phyloP scores from a whole-genome alignment of 306 rosid genomes.

The Vicia faba region DNA sequence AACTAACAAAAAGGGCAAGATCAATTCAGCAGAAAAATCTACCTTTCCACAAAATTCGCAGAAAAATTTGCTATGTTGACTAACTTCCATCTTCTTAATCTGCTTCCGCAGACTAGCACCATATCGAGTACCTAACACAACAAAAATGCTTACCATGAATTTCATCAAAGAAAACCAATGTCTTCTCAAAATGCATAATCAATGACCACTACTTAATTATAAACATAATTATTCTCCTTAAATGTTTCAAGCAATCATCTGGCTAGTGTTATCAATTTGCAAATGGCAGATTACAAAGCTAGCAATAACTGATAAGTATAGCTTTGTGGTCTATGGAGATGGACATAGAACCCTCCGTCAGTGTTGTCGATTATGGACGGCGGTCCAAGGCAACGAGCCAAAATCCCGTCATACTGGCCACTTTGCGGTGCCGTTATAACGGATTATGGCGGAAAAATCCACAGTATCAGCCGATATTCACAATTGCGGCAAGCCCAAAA shows the following conservation, averaged over 20 bases:
- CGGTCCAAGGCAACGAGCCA: no score
- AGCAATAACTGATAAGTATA: no score
- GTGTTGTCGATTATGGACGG: no score
- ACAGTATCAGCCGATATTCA: no score
- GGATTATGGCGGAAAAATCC: no score
- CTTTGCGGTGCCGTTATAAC: no score
- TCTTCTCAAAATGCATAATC: constrained; percentile 5
- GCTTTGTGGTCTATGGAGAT: no score
- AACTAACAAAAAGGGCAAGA: no score
- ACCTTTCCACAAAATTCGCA: constrained; percentile 93
- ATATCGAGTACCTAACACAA: constrained; percentile 66
- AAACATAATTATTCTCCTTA: background rate
- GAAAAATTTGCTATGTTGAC: constrained; percentile 80
- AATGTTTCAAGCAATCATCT: background rate
- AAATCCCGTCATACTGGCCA: no score
- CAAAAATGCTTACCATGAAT: background rate
- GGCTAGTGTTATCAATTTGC: background rate
- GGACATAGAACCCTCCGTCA: no score
- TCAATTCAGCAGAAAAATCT: constrained; percentile 17
- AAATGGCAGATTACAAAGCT: no score
- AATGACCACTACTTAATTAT: background rate
- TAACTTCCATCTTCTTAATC: constrained; percentile 89
- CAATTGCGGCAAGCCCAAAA: no score
- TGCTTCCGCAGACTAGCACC: constrained; percentile 90
- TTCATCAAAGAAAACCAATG: background rate